A percentile compares a stretch with the other conserved stretches of the same genome.
Conservation (phyloP, 345 rosid species). For the Lepidium aucheri region DNA sequence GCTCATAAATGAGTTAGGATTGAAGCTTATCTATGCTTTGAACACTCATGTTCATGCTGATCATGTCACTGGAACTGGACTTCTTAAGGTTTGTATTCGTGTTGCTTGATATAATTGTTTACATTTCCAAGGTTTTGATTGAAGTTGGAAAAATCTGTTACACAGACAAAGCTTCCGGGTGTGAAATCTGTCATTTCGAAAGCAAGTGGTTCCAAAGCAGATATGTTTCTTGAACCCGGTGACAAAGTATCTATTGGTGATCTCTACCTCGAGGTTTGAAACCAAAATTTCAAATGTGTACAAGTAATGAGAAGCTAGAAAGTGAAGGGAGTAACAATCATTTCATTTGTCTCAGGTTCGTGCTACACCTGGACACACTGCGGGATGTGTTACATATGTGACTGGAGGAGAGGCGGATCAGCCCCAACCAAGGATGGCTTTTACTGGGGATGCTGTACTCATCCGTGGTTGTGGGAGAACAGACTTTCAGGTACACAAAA, state of each 20-base stretch:
- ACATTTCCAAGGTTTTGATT: not conserved
- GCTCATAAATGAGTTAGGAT: slow-evolving; percentile 58
- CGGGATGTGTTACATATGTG: slow-evolving; percentile 90
- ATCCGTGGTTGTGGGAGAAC: slow-evolving; percentile 98
- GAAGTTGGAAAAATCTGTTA: not conserved
- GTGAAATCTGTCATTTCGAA: slow-evolving; percentile 70
- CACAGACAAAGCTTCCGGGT: slow-evolving; percentile 49
- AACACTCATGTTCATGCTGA: slow-evolving; percentile 99
- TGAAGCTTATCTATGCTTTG: slow-evolving; percentile 71
- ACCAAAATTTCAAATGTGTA: not conserved
- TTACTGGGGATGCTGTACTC: slow-evolving; percentile 85
- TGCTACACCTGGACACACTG: slow-evolving; percentile 91
- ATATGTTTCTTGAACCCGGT: slow-evolving; percentile 58
- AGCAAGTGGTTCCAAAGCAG: slow-evolving; percentile 80
- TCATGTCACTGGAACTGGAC: slow-evolving; percentile 89
- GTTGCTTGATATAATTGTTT: not conserved
- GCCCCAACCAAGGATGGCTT: slow-evolving; percentile 87
- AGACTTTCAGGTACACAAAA: slow-evolving; percentile 71
- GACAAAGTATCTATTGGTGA: slow-evolving; percentile 58
- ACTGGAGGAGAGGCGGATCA: slow-evolving; percentile 77
- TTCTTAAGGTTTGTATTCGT: slow-evolving; percentile 53
- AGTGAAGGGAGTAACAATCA: not conserved
- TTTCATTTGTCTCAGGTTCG: slow-evolving; percentile 45
- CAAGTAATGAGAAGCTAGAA: not conserved
- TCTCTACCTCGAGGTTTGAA: slow-evolving; percentile 63